These are phyloP conservation scores for Parascedosporium putredinis DNA, from an alignment of 2,329 filamentous ascomycete genomes.

Conservation along the genomic window DNA sequence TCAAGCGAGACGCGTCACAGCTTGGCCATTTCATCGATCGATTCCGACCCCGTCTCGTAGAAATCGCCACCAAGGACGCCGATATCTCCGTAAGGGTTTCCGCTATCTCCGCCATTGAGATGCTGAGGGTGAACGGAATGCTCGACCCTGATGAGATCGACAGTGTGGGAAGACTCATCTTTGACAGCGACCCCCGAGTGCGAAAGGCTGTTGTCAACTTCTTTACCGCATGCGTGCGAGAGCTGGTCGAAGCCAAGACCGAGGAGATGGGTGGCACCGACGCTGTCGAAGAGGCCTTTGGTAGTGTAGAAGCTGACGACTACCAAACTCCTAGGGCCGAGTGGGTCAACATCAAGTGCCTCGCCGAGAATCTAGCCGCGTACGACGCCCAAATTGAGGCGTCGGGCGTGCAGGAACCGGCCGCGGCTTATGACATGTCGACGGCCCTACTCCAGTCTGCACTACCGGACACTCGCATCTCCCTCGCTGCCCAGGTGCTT, in stretches of 20 bases:
- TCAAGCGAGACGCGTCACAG: slow-evolving; percentile 70
- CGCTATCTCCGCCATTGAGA: slow-evolving; percentile 72
- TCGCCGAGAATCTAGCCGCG: slow-evolving; percentile 70
- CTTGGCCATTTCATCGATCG: slow-evolving; percentile 88
- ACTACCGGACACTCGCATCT: slow-evolving; percentile 69
- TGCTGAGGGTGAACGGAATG: slow-evolving; percentile 72
- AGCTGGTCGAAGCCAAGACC: slow-evolving; percentile 66
- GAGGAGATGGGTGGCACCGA: slow-evolving; percentile 80
- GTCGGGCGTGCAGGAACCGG: slow-evolving; percentile 35
- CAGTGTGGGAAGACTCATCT: slow-evolving; percentile 74
- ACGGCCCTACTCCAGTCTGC: slow-evolving; percentile 50
- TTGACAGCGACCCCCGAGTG: slow-evolving; percentile 74
- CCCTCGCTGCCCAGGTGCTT: slow-evolving; percentile 73
- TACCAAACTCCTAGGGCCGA: slow-evolving; percentile 65
- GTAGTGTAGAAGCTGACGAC: slow-evolving; percentile 62
- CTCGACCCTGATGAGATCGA: slow-evolving; percentile 90
- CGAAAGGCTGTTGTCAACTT: slow-evolving; percentile 84
- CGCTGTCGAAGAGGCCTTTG: slow-evolving; percentile 62
- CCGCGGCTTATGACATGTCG: slow-evolving; percentile 37
- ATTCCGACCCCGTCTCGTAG: slow-evolving; percentile 76
- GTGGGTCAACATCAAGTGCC: slow-evolving; percentile 87
- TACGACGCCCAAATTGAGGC: slow-evolving; percentile 66
- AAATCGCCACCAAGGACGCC: slow-evolving; percentile 81
- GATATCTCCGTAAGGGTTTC: slow-evolving; percentile 71
- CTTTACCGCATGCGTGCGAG: slow-evolving; percentile 78